Evolutionary conservation across 352 stramenopile species (phyloP), one percentile per base, ranked within the genome.

Genomic region (Pythium apleroticum): DNA sequence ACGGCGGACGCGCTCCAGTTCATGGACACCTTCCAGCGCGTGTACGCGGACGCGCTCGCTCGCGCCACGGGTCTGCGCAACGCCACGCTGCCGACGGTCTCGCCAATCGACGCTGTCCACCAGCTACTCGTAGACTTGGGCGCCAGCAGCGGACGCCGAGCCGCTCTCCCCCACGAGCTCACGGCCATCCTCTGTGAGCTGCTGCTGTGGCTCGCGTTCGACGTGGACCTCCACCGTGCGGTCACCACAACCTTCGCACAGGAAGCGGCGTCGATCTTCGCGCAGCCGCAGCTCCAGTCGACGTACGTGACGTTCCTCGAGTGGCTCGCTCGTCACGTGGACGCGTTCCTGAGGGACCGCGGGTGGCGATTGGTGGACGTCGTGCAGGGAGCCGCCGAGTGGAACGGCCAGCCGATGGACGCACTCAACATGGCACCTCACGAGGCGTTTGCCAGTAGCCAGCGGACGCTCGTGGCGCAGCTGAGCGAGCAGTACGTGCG

Each of bases 121-220:
- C 54, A 52, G 35, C 10, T 60, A 8, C 37, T 60, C 5, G 17
- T 33, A 4, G 54, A 60, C 39, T 9, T 33, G 6, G 37, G 54
- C 5, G 17, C 24, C 11, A 17, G 22, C 53, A 25, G 20, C 3
- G 22, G 30, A 27, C 27, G 24, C 17, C 53, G 19, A 0, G 17
- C 37, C 17, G 3, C 24, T 14, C 22, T 52, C 33, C 35, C 54
- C 6, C 25, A 25, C 39, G 37, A 52, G 17, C 14, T 60, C 37
- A 50, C 39, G 24, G 54, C 54, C 37, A 60, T 60, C 17, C 37
- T 60, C 11, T 52, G 37, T 31, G 54, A 60, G 54, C 24, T 60
- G 54, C 54, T 60, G 37, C 54, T 60, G 20, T 63, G 57, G 57
- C 57, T 63, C 28, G 41, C 57, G 28, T 63, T 63, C 28, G 57